Percentiles rank a stretch among this genome's conserved stretches.
Conservation (phyloP, 768 basidiomycete genomes). For the Lentinula lateritia region DNA sequence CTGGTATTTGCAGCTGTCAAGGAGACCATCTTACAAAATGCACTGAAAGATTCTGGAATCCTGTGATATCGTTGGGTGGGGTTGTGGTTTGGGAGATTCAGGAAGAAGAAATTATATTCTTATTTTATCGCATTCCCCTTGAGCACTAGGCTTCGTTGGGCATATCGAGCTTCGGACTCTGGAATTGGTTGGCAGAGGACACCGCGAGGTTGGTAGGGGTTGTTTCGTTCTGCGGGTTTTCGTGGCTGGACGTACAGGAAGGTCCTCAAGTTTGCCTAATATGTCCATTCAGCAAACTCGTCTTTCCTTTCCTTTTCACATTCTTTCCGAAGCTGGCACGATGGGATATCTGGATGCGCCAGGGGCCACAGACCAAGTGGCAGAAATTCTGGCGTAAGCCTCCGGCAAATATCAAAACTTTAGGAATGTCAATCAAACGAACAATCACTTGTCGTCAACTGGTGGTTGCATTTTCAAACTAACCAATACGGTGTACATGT, state of each 20-base stretch:
- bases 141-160: not conserved
- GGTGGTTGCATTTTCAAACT: not conserved
- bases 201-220: not conserved
- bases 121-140: not conserved
- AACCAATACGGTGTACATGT: not conserved
- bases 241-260: not conserved
- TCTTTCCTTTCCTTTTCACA: slow-evolving; percentile 1
- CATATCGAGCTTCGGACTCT: not conserved
- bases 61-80: slow-evolving; percentile 29
- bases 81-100: not conserved
- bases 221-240: not conserved
- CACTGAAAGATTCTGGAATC: slow-evolving; percentile 75
- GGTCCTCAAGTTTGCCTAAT: not conserved
- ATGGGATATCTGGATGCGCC: not conserved
- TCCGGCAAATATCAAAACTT: not conserved
- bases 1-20: slow-evolving; percentile 80
- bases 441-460: not conserved
- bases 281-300: not conserved
- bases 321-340: not conserved
- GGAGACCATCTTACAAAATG: slow-evolving; percentile 82
- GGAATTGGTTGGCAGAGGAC: not conserved
- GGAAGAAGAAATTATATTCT: not conserved
- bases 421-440: not conserved
- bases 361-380: not conserved
- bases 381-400: not conserved